phyloP scores from a whole-genome alignment of 352 stramenopile species.

The Phytopythium vexans region DNA sequence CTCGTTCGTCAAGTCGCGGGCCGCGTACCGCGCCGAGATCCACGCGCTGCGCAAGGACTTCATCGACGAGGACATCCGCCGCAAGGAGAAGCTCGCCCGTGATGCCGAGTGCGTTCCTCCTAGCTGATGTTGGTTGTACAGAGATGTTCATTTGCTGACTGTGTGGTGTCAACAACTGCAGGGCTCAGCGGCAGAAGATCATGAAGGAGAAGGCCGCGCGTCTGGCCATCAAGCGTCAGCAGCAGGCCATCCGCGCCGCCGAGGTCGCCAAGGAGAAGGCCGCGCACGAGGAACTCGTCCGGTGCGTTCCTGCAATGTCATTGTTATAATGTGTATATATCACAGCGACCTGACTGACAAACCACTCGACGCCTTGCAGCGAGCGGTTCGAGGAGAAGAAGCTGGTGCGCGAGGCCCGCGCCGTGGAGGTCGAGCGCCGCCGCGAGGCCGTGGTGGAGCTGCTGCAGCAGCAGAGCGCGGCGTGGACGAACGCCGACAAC shows the following conservation, averaged over 20 bases:
- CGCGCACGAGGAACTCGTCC: conserved; percentile 74
- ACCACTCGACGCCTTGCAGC: conserved; percentile 13
- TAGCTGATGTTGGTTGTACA: not conserved
- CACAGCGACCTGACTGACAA: not conserved
- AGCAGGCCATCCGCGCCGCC: conserved; percentile 78
- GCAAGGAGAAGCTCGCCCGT: conserved; percentile 75
- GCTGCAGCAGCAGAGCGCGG: conserved; percentile 55
- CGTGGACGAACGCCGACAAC: conserved; percentile 76
- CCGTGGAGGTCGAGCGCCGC: conserved; percentile 60
- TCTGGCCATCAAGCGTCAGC: conserved; percentile 85
- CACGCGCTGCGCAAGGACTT: conserved; percentile 68
- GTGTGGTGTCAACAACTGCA: conserved; percentile 10
- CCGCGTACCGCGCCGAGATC: conserved; percentile 69
- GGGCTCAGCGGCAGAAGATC: conserved; percentile 74
- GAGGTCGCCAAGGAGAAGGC: conserved; percentile 80
- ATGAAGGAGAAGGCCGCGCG: conserved; percentile 86
- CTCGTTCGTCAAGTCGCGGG: conserved; percentile 70
- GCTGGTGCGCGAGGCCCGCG: conserved; percentile 58
- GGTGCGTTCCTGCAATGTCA: conserved; percentile 16
- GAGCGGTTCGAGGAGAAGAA: conserved; percentile 82
- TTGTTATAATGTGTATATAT: not conserved
- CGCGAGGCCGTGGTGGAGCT: conserved; percentile 59
- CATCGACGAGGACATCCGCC: conserved; percentile 62
- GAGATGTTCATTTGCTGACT: conserved; percentile 1
- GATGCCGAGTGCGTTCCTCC: conserved; percentile 70